Conservation (phyloP, 176 grass and related monocot genomes). For the Saccharum spontaneum region DNA sequence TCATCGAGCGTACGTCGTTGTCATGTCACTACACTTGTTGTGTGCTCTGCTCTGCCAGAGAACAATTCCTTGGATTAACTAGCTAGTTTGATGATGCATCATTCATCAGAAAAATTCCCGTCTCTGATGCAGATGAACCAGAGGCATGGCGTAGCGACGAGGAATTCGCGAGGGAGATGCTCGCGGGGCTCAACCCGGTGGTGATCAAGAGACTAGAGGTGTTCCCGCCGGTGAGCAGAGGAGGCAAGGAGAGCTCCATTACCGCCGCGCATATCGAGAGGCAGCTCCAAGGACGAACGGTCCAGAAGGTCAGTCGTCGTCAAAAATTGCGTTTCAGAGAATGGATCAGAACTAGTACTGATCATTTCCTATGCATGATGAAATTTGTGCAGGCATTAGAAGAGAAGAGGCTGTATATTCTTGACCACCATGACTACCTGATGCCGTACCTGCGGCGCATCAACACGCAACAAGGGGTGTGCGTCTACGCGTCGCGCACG, state of each 20-base stretch:
- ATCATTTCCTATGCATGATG: not conserved
- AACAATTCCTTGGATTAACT: too few relatives aligned
- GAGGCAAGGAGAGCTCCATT: slow-evolving; percentile 55
- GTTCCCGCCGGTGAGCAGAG: slow-evolving; percentile 64
- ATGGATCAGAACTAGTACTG: too few relatives aligned
- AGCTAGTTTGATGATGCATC: too few relatives aligned
- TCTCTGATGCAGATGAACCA: slow-evolving; percentile 40
- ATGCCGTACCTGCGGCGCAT: slow-evolving; percentile 81
- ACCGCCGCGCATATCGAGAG: slow-evolving; percentile 36
- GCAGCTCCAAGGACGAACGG: slow-evolving; percentile 48
- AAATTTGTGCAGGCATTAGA: slow-evolving; percentile 46
- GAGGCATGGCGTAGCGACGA: slow-evolving; percentile 86
- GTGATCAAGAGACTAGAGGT: slow-evolving; percentile 61
- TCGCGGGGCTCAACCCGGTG: slow-evolving; percentile 81
- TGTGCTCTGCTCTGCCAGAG: too few relatives aligned
- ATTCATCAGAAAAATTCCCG: too few relatives aligned
- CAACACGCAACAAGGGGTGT: slow-evolving; percentile 52
- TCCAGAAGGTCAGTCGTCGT: slow-evolving; percentile 24
- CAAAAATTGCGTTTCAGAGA: too few relatives aligned
- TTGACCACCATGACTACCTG: slow-evolving; percentile 96
- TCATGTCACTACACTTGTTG: not conserved
- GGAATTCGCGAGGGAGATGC: slow-evolving; percentile 90
- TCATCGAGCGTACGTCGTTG: slow-evolving; percentile 50
- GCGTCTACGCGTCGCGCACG: slow-evolving; percentile 89
- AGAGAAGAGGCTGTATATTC: slow-evolving; percentile 54